phyloP scores from a whole-genome alignment of 2,329 filamentous ascomycete species.

The Parafenestella ontariensis region DNA sequence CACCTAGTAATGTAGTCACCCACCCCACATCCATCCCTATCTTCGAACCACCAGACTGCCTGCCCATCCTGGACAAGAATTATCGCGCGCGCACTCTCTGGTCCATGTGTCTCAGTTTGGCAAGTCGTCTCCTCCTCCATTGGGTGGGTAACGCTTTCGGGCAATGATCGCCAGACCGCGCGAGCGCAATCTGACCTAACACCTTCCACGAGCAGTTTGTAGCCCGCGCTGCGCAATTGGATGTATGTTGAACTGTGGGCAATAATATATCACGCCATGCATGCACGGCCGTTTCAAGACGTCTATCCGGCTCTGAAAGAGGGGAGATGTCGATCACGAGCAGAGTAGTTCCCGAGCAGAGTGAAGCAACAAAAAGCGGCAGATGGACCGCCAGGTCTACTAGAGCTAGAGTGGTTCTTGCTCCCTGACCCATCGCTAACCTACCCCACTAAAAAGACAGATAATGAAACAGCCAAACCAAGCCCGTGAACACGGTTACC shows the following conservation, averaged over 20 bases:
- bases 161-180: slow-evolving; percentile 7
- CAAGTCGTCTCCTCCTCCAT: not conserved
- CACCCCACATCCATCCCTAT: too few relatives aligned
- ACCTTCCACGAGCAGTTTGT: not conserved
- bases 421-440: not conserved
- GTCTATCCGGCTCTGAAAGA: slow-evolving; percentile 7
- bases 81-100: not conserved
- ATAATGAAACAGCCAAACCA: too few relatives aligned
- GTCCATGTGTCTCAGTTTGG: not conserved
- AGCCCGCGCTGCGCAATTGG: slow-evolving; percentile 11
- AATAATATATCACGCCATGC: slow-evolving; percentile 8
- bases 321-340: slow-evolving; percentile 13
- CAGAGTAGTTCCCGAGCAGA: not conserved
- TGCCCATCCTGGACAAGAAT: not conserved
- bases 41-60: too few relatives aligned
- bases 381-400: too few relatives aligned
- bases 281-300: slow-evolving; percentile 14
- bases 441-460: too few relatives aligned
- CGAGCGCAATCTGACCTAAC: slow-evolving; percentile 1
- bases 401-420: not conserved
- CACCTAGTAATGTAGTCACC: not conserved
- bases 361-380: not conserved
- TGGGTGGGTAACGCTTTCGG: not conserved
- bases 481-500: not conserved
- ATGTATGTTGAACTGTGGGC: not conserved